Conservation (phyloP, 257 asterid genomes). For the Craterostigma plantagineum region DNA sequence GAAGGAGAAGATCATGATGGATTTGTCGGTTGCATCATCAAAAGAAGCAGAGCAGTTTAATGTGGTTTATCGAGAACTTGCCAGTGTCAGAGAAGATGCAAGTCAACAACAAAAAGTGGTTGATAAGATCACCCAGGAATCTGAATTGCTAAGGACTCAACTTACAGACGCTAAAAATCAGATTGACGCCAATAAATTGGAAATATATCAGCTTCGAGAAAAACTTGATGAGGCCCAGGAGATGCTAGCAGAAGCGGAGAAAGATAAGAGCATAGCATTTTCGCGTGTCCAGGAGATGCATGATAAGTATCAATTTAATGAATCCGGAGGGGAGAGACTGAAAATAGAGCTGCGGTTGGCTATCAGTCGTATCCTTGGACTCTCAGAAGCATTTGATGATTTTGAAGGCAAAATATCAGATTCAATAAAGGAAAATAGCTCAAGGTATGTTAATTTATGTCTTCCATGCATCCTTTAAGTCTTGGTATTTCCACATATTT, state of each 20-base stretch:
- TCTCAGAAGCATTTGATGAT: slow-evolving; percentile 27
- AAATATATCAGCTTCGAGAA: slow-evolving; percentile 18
- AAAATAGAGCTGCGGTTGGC: slow-evolving; percentile 30
- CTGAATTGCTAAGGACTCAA: slow-evolving; percentile 24
- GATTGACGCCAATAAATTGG: slow-evolving; percentile 21
- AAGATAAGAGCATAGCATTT: slow-evolving; percentile 21
- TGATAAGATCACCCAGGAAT: slow-evolving; percentile 22
- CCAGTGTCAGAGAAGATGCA: slow-evolving; percentile 24
- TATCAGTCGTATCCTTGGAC: slow-evolving; percentile 9
- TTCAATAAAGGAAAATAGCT: slow-evolving; percentile 16
- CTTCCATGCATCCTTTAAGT: not conserved
- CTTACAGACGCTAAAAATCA: slow-evolving; percentile 28
- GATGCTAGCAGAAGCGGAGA: slow-evolving; percentile 24
- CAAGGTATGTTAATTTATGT: slow-evolving; percentile 29
- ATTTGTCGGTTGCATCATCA: slow-evolving; percentile 24
- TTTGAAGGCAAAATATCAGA: slow-evolving; percentile 35
- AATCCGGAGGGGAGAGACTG: slow-evolving; percentile 30
- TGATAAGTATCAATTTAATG: slow-evolving; percentile 14
- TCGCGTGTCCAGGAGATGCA: slow-evolving; percentile 32
- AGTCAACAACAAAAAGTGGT: slow-evolving; percentile 22
- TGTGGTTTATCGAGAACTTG: slow-evolving; percentile 30
- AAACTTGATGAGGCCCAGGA: slow-evolving; percentile 24
- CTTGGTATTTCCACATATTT: no score
- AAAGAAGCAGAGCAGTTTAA: slow-evolving; percentile 32
- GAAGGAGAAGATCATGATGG: slow-evolving; percentile 27